phyloP scores from a whole-genome alignment of 306 rosid species.

The Quercus parvula region DNA sequence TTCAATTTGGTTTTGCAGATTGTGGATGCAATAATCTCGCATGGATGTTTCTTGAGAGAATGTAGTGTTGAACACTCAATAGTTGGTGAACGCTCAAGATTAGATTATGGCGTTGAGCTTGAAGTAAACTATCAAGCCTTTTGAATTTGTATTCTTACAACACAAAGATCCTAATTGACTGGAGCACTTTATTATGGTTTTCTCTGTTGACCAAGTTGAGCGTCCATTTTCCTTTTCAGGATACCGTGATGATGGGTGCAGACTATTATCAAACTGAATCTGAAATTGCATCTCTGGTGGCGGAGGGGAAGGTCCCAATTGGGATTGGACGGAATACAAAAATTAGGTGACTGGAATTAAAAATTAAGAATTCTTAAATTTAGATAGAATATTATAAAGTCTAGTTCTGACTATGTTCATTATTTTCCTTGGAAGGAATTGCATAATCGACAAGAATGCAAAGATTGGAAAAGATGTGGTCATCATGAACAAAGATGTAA shows the following conservation, averaged over 20 bases:
- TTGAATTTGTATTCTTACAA: neutral
- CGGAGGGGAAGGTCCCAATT: constrained; percentile 77
- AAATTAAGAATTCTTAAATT: neutral
- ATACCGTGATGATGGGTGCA: constrained; percentile 94
- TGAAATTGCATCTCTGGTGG: constrained; percentile 77
- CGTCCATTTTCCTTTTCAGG: constrained; percentile 37
- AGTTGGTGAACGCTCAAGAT: constrained; percentile 83
- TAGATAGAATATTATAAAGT: neutral
- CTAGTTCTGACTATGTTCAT: constrained; percentile 12
- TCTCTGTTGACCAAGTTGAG: constrained; percentile 3
- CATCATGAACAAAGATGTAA: constrained; percentile 81
- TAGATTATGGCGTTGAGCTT: constrained; percentile 78
- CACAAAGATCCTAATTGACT: neutral
- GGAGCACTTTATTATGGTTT: neutral
- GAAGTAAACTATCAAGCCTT: constrained; percentile 44
- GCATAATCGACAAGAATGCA: constrained; percentile 89
- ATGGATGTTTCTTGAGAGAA: constrained; percentile 87
- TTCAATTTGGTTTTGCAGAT: constrained; percentile 42
- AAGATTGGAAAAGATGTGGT: constrained; percentile 72
- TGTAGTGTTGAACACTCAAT: constrained; percentile 62
- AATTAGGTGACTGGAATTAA: constrained; percentile 47
- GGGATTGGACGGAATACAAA: constrained; percentile 81
- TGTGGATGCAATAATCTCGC: constrained; percentile 86
- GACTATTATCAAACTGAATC: constrained; percentile 89
- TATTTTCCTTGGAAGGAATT: constrained; percentile 53